Conservation (phyloP, 768 basidiomycete species). For the Thelephora aurantiotincta region DNA sequence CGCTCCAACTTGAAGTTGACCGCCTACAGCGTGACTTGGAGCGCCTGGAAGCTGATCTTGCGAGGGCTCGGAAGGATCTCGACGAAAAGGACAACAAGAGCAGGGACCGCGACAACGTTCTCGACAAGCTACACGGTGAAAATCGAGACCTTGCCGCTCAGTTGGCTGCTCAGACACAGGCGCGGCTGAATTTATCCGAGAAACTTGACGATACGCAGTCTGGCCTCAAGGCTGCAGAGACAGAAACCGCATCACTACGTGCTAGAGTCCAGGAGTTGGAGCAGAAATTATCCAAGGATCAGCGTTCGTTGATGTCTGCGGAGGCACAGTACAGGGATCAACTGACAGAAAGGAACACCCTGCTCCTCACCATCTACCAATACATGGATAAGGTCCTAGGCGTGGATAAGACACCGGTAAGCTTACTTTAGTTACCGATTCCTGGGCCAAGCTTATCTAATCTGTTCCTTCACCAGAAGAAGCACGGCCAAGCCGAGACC, state of each 20-base stretch:
- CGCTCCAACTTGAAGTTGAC: conserved; percentile 82
- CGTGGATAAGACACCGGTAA: conserved; percentile 71
- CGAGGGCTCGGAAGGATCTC: conserved; percentile 54
- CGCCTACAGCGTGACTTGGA: conserved; percentile 74
- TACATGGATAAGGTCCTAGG: conserved; percentile 91
- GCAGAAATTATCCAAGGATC: conserved; percentile 67
- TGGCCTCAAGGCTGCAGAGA: conserved; percentile 49
- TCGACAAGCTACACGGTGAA: conserved; percentile 69
- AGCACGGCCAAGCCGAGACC: conserved; percentile 61
- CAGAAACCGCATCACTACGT: conserved; percentile 46
- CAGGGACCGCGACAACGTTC: conserved; percentile 54
- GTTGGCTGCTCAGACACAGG: conserved; percentile 77
- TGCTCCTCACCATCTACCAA: conserved; percentile 86
- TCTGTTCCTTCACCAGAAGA: conserved; percentile 35
- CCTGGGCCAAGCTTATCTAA: conserved; percentile 2
- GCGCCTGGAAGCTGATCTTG: conserved; percentile 65
- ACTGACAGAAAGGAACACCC: conserved; percentile 82
- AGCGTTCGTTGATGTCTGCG: conserved; percentile 50
- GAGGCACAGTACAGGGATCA: conserved; percentile 85
- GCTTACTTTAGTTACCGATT: background rate
- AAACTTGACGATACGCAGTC: conserved; percentile 69
- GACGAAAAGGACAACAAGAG: conserved; percentile 48
- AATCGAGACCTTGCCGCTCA: conserved; percentile 70
- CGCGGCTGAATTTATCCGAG: conserved; percentile 73
- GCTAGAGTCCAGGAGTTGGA: conserved; percentile 64